Base-by-base conservation (phyloP, 164 flowering plant genomes). In the Malania oleifera region DNA sequence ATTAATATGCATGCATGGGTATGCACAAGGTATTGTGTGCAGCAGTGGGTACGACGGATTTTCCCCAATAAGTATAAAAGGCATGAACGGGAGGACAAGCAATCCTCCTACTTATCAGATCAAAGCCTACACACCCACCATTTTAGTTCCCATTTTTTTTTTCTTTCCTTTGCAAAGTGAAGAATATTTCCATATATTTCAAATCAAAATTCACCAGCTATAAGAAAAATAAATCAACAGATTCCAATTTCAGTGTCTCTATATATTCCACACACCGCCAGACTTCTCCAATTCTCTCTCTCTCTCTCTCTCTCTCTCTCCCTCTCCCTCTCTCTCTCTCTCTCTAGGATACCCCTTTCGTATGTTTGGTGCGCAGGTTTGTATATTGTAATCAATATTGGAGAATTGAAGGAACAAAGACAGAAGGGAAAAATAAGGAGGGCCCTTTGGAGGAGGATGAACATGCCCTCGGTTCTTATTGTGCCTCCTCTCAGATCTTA, bases 401-500 rank as follows among this genome's bases (percentile, higher is more conserved):
- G 18, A 23, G 22, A 63, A 56, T 29, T 46, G 37, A 56, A 25
- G 19, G 40, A 54, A 62, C 18, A 18, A 50, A 52, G 48, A 47
- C 6, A 25, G 34, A 37, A 23, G n/a, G 28, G 39, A 24, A 52
- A 55, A 29, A 39, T 14, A 2, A 24, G 40, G 39, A 15, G 62
- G 66, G 67, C 69, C 54, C 62, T 29, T 35, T 49, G 54, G 63
- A 58, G 64, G 67, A 65, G 61, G 67, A 57, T 50, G 61, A 69
- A 56, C 67, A 50, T 54, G 64, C 65, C 71, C 64, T 67, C 65
- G 57, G 45, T 60, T 67, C 68, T 56, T 47, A 60, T 59, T 52
- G 47, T 66, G 68, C 70, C 70, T 61, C 69, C 69, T 56, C 60
- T 68, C 74, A 72, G 76, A 75, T 75, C 74, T 75, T 73, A 63